These are phyloP conservation scores for Chondrostereum purpureum DNA, from an alignment of 1,284 basidiomycete species.

Conservation along the genomic window DNA sequence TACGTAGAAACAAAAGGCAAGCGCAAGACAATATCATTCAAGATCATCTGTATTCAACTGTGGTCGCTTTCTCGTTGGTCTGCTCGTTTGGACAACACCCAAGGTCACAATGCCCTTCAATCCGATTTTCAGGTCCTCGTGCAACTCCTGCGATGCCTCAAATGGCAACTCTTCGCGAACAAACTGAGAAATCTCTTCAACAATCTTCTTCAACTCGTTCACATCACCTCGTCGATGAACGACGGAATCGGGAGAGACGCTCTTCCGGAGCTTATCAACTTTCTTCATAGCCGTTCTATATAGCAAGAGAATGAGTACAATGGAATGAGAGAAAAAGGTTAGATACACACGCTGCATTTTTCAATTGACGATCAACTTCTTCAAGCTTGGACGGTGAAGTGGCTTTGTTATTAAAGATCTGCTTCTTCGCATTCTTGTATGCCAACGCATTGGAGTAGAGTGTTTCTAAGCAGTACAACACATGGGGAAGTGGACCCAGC, in stretches of 20 bases:
- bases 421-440: not conserved
- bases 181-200: not conserved
- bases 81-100: too few relatives aligned
- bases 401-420: not conserved
- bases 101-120: too few relatives aligned
- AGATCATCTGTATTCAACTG: too few relatives aligned
- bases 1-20: too few relatives aligned
- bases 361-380: not conserved
- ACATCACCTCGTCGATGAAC: not conserved
- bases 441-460: not conserved
- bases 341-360: not conserved
- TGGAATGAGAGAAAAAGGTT: not conserved
- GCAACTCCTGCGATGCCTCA: not conserved
- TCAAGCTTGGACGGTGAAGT: not conserved
- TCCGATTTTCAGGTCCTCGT: too few relatives aligned
- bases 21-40: too few relatives aligned
- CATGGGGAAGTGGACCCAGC: not conserved
- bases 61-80: too few relatives aligned
- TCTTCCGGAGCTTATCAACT: not conserved
- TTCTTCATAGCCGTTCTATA: not conserved
- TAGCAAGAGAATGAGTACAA: constrained; percentile 5
- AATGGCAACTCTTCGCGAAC: not conserved
- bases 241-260: not conserved
- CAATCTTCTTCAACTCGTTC: not conserved
- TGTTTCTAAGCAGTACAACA: not conserved